Evolutionary conservation across 768 basidiomycete genomes (phyloP).

Genomic region (Boletus rubescentipes): DNA sequence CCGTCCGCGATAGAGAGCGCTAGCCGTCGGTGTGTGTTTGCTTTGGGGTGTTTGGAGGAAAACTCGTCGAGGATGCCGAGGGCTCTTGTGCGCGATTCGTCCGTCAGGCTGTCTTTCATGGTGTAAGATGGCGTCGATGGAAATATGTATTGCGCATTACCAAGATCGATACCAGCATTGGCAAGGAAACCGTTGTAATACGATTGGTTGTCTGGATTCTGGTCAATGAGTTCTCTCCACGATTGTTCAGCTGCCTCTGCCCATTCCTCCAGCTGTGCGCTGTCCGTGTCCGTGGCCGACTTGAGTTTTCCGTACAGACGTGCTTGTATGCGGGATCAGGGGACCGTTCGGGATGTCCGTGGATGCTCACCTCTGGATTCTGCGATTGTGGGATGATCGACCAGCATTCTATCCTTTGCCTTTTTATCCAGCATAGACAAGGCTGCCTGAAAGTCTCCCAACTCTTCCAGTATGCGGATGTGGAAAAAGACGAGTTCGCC

Average conservation of each 20-base stretch:
- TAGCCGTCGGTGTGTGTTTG: slow-evolving; percentile 71
- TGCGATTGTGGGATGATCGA: slow-evolving; percentile 68
- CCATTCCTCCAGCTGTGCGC: slow-evolving; percentile 30
- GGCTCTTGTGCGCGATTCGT: slow-evolving; percentile 51
- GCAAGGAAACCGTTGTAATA: slow-evolving; percentile 77
- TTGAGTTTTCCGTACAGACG: slow-evolving; percentile 68
- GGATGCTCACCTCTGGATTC: slow-evolving; percentile 58
- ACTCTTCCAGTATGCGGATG: slow-evolving; percentile 67
- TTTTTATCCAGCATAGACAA: slow-evolving; percentile 61
- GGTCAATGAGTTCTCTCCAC: slow-evolving; percentile 78
- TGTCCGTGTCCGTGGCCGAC: slow-evolving; percentile 7
- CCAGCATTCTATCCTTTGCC: slow-evolving; percentile 61
- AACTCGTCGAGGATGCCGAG: slow-evolving; percentile 61
- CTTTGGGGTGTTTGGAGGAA: slow-evolving; percentile 59
- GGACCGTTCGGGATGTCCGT: neutral
- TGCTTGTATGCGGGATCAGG: slow-evolving; percentile 45
- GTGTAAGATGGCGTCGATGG: slow-evolving; percentile 12
- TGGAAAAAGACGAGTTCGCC: slow-evolving; percentile 84
- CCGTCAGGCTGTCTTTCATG: slow-evolving; percentile 41
- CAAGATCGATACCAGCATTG: slow-evolving; percentile 62
- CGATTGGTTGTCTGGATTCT: slow-evolving; percentile 79
- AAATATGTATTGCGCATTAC: slow-evolving; percentile 38
- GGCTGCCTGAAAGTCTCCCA: slow-evolving; percentile 61
- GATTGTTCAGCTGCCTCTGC: slow-evolving; percentile 74
- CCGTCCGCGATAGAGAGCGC: slow-evolving; percentile 65